Evolutionary conservation across 2,329 filamentous ascomycete genomes (phyloP).

Genomic region (Chalara sp.): DNA sequence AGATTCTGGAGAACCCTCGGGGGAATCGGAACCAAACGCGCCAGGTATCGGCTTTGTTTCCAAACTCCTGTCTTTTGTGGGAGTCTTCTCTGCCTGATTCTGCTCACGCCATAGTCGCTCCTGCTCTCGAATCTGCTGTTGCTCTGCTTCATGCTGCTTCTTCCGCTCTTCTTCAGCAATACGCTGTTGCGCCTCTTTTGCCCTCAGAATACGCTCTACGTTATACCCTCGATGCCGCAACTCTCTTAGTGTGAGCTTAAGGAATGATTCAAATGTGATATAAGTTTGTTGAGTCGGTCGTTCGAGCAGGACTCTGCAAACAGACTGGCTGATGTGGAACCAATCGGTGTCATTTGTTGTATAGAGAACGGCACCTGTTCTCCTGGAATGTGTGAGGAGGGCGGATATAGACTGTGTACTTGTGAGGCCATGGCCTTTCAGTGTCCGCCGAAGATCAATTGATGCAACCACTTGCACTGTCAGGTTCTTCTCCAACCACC

Average conservation of each 20-base stretch:
- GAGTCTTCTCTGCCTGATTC: constrained; percentile 11
- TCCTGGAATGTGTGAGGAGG: constrained; percentile 51
- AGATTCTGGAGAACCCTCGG: constrained; percentile 29
- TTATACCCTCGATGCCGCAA: constrained; percentile 89
- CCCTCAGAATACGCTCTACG: constrained; percentile 85
- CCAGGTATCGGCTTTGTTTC: constrained; percentile 58
- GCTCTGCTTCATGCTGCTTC: constrained; percentile 67
- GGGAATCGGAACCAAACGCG: constrained; percentile 58
- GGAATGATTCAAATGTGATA: constrained; percentile 82
- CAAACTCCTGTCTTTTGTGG: constrained; percentile 27
- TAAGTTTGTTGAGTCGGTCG: constrained; percentile 84
- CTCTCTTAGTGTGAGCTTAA: constrained; percentile 77
- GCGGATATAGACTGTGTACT: constrained; percentile 72
- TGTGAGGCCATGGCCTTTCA: constrained; percentile 62
- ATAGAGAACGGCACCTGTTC: constrained; percentile 60
- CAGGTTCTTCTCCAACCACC: constrained; percentile 86
- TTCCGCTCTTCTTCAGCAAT: constrained; percentile 79
- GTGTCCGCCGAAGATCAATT: constrained; percentile 69
- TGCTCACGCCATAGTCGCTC: constrained; percentile 36
- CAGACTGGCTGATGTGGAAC: constrained; percentile 85
- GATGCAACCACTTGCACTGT: constrained; percentile 70
- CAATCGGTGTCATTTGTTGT: constrained; percentile 63
- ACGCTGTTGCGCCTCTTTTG: constrained; percentile 79
- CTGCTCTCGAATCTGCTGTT: constrained; percentile 58
- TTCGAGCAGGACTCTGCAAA: constrained; percentile 73